Conservation (phyloP, 2,329 filamentous ascomycete genomes). For the Aspergillus sp. region DNA sequence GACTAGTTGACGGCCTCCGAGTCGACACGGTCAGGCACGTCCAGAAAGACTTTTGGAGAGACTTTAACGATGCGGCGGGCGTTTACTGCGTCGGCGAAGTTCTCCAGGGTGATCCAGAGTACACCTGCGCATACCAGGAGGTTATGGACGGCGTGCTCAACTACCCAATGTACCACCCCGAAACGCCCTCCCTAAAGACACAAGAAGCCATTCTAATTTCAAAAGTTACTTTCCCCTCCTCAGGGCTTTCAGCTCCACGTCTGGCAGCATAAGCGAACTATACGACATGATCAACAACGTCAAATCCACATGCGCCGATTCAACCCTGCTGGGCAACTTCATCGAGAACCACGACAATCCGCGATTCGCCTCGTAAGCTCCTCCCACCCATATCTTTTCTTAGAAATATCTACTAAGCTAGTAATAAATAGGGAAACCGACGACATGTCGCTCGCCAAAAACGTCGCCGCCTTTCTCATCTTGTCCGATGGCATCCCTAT, state of each 20-base stretch:
- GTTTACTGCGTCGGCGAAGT: constrained; percentile 54
- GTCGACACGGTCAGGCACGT: constrained; percentile 54
- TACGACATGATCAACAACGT: constrained; percentile 37
- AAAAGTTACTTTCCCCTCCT: constrained; percentile 34
- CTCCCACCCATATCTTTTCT: constrained; percentile 28
- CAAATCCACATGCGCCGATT: constrained; percentile 41
- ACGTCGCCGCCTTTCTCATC: constrained; percentile 61
- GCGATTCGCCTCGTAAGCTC: constrained; percentile 46
- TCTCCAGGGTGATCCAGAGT: constrained; percentile 39
- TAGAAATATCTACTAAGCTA: constrained; percentile 36
- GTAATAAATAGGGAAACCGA: constrained; percentile 25
- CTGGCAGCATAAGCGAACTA: constrained; percentile 36
- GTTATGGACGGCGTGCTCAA: constrained; percentile 50
- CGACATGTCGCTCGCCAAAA: constrained; percentile 54
- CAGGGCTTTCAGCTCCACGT: constrained; percentile 34
- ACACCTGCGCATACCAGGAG: constrained; percentile 47
- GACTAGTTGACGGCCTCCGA: constrained; percentile 51
- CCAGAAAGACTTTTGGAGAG: constrained; percentile 46
- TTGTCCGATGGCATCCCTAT: constrained; percentile 63
- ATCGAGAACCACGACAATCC: constrained; percentile 63
- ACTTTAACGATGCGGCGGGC: constrained; percentile 42
- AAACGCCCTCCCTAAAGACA: not conserved
- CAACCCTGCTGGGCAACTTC: constrained; percentile 54
- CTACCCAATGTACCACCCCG: constrained; percentile 37
- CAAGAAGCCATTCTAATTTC: not conserved